Base-by-base conservation (phyloP, 108 stramenopile species). In the Cyclotella baltica region DNA sequence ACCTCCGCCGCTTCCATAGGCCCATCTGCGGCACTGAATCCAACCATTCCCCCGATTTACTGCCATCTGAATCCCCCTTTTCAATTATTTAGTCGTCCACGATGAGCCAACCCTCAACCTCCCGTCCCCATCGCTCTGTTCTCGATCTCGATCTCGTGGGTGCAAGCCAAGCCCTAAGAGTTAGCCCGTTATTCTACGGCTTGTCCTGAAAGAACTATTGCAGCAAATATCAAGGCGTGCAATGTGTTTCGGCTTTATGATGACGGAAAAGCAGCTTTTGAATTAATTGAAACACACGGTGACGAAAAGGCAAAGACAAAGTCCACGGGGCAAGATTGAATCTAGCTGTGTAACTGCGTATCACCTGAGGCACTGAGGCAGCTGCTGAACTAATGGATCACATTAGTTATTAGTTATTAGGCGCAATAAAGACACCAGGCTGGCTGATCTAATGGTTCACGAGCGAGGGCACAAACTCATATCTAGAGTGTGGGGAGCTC, bases 291-390 rank as follows among this genome's bases (percentile, higher is more conserved):
- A 64, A 82, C 70, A 19, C 70, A 90, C 29, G 69, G 63, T 31
- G 89, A 89, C 18, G 71, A 68, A 47, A 85, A 82, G 31, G 48
- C 48, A 4, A 46, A 6, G 91, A 93, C 59, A 74, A 77, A 28
- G 72, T 95, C 27, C 91, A 92, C 11, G 94, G 95, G 70, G 96
- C 94, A 4, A 72, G 92, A 11, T 83, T 96, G 35, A 96, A 96
- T 65, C 86, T 96, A 52, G 92, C 87, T 20, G 85, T 86, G 22
- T 77, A 84, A 67, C 76, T 83, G 59, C 47, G 88, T 0, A 46
- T 62, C 18, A 66, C 84, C 59, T 80, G 86, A 27, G 86, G 86
- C 59, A 56, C 93, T 43, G 75, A 91, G 34, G 93, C 90, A 70
- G 96, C 96, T 29, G 77, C 76, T 43, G 85, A 88, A 18, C 88